Base-by-base conservation (phyloP, 2,329 filamentous ascomycete genomes). In the Beauveria brongniartii region DNA sequence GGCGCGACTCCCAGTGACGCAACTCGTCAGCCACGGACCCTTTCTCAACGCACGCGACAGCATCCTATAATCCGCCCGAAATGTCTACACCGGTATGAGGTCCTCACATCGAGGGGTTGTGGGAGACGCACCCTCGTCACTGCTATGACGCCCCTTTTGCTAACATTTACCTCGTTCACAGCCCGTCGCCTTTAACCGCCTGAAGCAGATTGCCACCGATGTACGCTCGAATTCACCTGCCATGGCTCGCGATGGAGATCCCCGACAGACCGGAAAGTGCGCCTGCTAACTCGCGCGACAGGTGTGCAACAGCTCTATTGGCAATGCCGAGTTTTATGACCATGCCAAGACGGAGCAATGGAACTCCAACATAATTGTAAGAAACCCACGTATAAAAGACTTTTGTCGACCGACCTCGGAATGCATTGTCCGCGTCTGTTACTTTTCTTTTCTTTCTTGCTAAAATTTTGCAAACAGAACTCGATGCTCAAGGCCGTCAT, bases 341-440 rank as follows among this genome's bases (percentile, higher is more conserved):
- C 94, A 97, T 76, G 77, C 86, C 61, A 88, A 89, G 72, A 95
- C 93, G 41, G 85, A 89, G 72, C 78, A 85, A 68, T 97, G 93
- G 93, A 97, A 97, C 80, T 89, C 89, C 40, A 80, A 82, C 66
- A 97, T 99, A 75, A 97, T 97, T 75, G 92, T 96, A 83, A 59
- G 57, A 53, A 14, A n/a, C 28, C 57, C 24, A 34, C 47, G n/a
- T 14, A 5, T 37, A 12, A 10, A 18, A n/a, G 26, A n/a, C n/a
- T 14, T 22, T 12, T 12, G 4, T 12, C 9, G 6, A 51, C 18
- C 4, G 28, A n/a, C 10, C 12, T 28, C n/a, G 24, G 34, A n/a
- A 40, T 43, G 34, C 20, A 41, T 10, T 22, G 14, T 12, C 14
- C 2, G 34, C 12, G 12, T 5, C 34, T 5, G 34, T 5, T 37